Evolutionary conservation across 495 filamentous ascomycete species (phyloP).

Genomic region (Jackrogersella minutella): DNA sequence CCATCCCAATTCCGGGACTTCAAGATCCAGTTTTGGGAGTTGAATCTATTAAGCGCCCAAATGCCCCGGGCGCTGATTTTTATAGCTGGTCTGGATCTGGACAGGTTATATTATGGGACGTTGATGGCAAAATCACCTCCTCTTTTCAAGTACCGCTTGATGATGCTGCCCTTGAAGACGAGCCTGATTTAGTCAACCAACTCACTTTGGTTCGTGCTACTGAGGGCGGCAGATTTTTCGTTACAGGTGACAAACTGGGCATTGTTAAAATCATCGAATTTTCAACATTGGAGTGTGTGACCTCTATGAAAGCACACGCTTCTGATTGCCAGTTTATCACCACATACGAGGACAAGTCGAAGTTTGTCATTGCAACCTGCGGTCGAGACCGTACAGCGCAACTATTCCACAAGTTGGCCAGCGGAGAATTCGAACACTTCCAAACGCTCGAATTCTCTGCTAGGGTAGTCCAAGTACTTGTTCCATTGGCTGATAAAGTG

Average conservation of each 20-base stretch:
- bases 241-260: constrained; percentile 86
- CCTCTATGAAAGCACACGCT: constrained; percentile 82
- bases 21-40: constrained; percentile 82
- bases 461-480: constrained; percentile 57
- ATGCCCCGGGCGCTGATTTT: constrained; percentile 71
- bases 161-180: constrained; percentile 63
- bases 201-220: constrained; percentile 73
- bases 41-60: constrained; percentile 63
- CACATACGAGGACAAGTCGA: constrained; percentile 63
- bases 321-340: constrained; percentile 86
- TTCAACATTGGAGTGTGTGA: constrained; percentile 59
- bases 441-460: constrained; percentile 59
- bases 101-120: constrained; percentile 79
- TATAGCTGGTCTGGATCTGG: constrained; percentile 88
- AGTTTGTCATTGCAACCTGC: constrained; percentile 74
- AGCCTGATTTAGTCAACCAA: constrained; percentile 72
- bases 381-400: constrained; percentile 91
- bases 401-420: constrained; percentile 71
- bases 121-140: constrained; percentile 70
- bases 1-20: constrained; percentile 70
- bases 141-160: constrained; percentile 75
- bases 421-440: constrained; percentile 57
- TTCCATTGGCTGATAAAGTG: constrained; percentile 65
- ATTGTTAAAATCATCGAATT: constrained; percentile 69
- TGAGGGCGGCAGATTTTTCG: constrained; percentile 66